Conservation (phyloP, 2,329 filamentous ascomycete species). For the Domatiomyces globalis region DNA sequence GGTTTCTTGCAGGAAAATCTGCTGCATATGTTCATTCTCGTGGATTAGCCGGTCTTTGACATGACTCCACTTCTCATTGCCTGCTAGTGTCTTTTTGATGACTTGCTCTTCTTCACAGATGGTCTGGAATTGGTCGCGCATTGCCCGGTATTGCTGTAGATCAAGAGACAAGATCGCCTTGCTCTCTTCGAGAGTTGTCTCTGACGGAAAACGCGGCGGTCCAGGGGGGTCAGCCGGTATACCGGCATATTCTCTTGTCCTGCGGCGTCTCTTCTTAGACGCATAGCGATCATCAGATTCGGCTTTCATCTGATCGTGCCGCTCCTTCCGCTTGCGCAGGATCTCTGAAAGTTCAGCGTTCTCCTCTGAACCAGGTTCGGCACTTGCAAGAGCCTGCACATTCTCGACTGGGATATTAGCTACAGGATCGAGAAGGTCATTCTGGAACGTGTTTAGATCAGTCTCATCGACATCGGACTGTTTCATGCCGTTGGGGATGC, state of each 20-base stretch:
- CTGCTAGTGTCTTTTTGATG: conserved; percentile 61
- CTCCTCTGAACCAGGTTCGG: conserved; percentile 12
- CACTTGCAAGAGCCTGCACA: neutral
- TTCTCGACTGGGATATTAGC: conserved; percentile 8
- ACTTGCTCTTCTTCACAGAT: conserved; percentile 57
- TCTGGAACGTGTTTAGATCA: conserved; percentile 15
- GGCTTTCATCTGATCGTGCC: conserved; percentile 40
- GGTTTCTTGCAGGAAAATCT: conserved; percentile 43
- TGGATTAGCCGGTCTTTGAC: conserved; percentile 54
- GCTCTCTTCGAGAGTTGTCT: conserved; percentile 68
- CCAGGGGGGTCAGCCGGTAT: conserved; percentile 53
- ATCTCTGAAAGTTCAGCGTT: conserved; percentile 10
- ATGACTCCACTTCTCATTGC: conserved; percentile 58
- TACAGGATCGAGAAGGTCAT: conserved; percentile 19
- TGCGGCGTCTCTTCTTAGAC: conserved; percentile 51
- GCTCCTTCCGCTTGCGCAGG: conserved; percentile 30
- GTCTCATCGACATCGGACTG: conserved; percentile 17
- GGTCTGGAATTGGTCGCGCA: conserved; percentile 52
- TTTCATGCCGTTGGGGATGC: conserved; percentile 47
- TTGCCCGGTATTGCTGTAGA: conserved; percentile 45
- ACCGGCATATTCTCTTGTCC: conserved; percentile 54
- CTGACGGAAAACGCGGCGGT: conserved; percentile 62
- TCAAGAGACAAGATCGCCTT: conserved; percentile 55
- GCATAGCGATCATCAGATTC: conserved; percentile 50
- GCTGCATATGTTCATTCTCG: conserved; percentile 49